Percentiles rank a stretch among this genome's conserved stretches.
Conservation (phyloP, 2,329 filamentous ascomycete genomes). For the Talaromyces sp. region DNA sequence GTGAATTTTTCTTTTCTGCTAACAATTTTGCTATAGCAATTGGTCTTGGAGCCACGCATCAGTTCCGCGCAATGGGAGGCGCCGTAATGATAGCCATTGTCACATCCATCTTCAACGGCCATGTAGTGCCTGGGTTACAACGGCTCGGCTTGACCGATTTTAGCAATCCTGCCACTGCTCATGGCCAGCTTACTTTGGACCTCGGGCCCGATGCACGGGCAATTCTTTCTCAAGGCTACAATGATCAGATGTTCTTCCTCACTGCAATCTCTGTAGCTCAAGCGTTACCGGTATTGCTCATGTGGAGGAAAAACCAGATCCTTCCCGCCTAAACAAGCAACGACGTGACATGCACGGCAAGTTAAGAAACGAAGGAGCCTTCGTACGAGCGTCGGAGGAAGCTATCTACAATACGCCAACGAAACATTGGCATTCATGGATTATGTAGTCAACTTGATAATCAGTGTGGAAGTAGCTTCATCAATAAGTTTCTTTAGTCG, state of each 20-base stretch:
- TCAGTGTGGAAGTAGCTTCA: no score
- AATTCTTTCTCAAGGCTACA: constrained; percentile 20
- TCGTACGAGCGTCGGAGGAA: no score
- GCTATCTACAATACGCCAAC: no score
- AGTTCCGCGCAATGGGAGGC: constrained; percentile 22
- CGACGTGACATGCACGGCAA: no score
- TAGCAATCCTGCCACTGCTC: constrained; percentile 19
- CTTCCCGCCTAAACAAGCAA: no score
- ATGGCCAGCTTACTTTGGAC: constrained; percentile 11
- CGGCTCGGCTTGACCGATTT: constrained; percentile 16
- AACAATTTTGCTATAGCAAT: constrained; percentile 15
- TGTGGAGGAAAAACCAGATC: constrained; percentile 5
- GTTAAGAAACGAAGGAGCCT: no score
- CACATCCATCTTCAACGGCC: constrained; percentile 22
- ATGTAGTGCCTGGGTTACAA: constrained; percentile 15
- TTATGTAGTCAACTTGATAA: no score
- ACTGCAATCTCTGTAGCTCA: constrained; percentile 21
- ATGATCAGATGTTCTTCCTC: constrained; percentile 20
- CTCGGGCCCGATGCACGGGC: constrained; percentile 15
- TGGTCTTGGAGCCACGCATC: constrained; percentile 21
- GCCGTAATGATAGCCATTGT: constrained; percentile 25
- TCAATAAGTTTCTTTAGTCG: no score
- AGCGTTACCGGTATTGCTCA: constrained; percentile 17
- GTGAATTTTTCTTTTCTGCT: neutral
- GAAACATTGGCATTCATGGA: no score